A percentile compares a stretch with the other conserved stretches of the same genome.
These are phyloP conservation scores for Gyrodon lividus DNA, from an alignment of 768 basidiomycete genomes.

Conservation along the genomic window DNA sequence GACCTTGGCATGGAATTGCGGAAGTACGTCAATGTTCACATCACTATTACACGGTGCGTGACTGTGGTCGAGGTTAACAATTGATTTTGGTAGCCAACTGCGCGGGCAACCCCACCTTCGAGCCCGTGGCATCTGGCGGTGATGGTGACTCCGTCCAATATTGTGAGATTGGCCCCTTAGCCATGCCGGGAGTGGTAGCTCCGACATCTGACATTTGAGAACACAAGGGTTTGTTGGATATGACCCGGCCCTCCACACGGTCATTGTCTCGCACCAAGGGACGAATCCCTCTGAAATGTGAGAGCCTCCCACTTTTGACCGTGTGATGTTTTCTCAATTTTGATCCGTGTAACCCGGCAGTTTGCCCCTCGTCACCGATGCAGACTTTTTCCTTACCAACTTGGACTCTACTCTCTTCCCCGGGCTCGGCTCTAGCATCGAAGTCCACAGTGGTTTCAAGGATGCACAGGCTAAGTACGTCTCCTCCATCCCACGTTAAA, in stretches of 20 bases:
- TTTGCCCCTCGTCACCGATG: background rate
- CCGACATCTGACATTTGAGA: background rate
- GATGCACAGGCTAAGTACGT: constrained; percentile 44
- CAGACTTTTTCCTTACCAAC: constrained; percentile 28
- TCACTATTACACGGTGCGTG: background rate
- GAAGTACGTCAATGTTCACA: constrained; percentile 32
- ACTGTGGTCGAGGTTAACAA: too few relatives aligned
- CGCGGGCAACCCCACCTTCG: constrained; percentile 40
- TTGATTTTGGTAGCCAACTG: constrained; percentile 35
- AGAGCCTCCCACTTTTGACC: background rate
- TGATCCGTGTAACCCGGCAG: background rate
- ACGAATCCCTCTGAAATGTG: constrained; percentile 21
- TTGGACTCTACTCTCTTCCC: constrained; percentile 48
- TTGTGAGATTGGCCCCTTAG: constrained; percentile 39
- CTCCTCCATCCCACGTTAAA: background rate
- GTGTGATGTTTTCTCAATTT: too few relatives aligned
- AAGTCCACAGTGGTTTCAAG: constrained; percentile 49
- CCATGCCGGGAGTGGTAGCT: constrained; percentile 16
- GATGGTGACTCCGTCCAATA: constrained; percentile 40
- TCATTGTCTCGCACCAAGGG: constrained; percentile 33
- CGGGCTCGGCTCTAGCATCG: constrained; percentile 40
- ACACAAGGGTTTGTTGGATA: constrained; percentile 45
- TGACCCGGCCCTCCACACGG: constrained; percentile 33
- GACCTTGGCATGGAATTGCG: constrained; percentile 48
- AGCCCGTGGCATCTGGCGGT: constrained; percentile 45